Evolutionary conservation across 495 filamentous ascomycete genomes (phyloP).

Genomic region (Aspergillus campestris): DNA sequence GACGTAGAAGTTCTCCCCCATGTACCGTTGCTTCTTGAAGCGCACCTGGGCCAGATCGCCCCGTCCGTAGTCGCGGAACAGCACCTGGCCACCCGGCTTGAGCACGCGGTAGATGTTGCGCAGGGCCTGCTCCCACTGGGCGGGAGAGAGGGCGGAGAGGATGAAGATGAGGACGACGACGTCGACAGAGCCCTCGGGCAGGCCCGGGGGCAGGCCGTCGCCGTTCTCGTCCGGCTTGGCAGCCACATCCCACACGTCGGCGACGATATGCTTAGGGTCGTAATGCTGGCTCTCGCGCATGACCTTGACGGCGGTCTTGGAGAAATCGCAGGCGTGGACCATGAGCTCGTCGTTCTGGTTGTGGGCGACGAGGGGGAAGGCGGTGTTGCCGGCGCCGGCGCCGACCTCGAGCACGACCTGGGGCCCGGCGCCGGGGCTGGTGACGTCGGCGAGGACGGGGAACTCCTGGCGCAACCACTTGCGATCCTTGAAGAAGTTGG

Average conservation of each 20-base stretch:
- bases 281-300: slow-evolving; percentile 67
- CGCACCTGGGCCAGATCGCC: slow-evolving; percentile 94
- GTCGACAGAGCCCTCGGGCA: slow-evolving; percentile 72
- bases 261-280: slow-evolving; percentile 57
- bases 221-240: slow-evolving; percentile 32
- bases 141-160: slow-evolving; percentile 81
- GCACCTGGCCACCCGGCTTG: slow-evolving; percentile 80
- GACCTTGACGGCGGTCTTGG: slow-evolving; percentile 79
- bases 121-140: slow-evolving; percentile 76
- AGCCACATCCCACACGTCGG: slow-evolving; percentile 88
- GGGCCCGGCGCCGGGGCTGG: slow-evolving; percentile 50
- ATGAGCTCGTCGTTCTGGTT: slow-evolving; percentile 73
- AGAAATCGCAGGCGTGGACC: slow-evolving; percentile 91
- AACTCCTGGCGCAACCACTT: slow-evolving; percentile 97
- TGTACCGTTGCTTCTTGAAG: slow-evolving; percentile 86
- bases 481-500: slow-evolving; percentile 97
- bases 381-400: slow-evolving; percentile 92
- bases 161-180: slow-evolving; percentile 92
- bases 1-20: slow-evolving; percentile 96
- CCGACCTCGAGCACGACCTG: slow-evolving; percentile 77
- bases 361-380: slow-evolving; percentile 74
- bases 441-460: slow-evolving; percentile 66
- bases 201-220: slow-evolving; percentile 56
- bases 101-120: slow-evolving; percentile 71
- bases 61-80: slow-evolving; percentile 92